A percentile compares a stretch with the other conserved stretches of the same genome.
These are phyloP conservation scores for Pezicula radicicola DNA, from an alignment of 2,329 filamentous ascomycete genomes.

Conservation along the genomic window DNA sequence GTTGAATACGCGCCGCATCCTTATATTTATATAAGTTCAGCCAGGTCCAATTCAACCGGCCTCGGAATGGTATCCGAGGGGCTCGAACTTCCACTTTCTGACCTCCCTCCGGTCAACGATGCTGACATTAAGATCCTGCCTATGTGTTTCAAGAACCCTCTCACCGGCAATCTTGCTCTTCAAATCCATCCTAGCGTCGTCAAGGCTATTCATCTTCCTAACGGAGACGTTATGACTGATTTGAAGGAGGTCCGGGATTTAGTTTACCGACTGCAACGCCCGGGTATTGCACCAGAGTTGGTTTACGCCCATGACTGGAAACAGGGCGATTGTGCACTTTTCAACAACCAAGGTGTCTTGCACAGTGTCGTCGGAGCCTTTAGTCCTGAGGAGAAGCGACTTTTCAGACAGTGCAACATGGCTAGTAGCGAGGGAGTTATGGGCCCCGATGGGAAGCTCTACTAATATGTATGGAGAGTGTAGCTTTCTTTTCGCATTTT, in stretches of 20 bases:
- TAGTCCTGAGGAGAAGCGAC: conserved; percentile 65
- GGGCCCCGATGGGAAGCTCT: conserved; percentile 29
- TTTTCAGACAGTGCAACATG: conserved; percentile 79
- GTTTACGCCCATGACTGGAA: conserved; percentile 78
- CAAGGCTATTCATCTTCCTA: conserved; percentile 62
- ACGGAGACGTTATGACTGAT: conserved; percentile 69
- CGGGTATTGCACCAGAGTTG: conserved; percentile 63
- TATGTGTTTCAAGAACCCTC: conserved; percentile 75
- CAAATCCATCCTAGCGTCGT: conserved; percentile 74
- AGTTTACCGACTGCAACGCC: conserved; percentile 70
- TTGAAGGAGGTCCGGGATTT: conserved; percentile 62
- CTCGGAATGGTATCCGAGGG: conserved; percentile 69
- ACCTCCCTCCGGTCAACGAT: conserved; percentile 63
- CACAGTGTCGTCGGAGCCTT: conserved; percentile 77
- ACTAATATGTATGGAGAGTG: conserved; percentile 11
- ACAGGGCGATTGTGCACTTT: conserved; percentile 72
- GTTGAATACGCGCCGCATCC: conserved; percentile 77
- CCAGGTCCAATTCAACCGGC: conserved; percentile 64
- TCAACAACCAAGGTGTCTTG: conserved; percentile 73
- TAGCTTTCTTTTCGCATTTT: conserved; percentile 1
- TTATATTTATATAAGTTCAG: conserved; percentile 77
- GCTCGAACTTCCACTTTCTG: conserved; percentile 54
- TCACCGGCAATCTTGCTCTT: conserved; percentile 65
- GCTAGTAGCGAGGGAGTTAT: conserved; percentile 52
- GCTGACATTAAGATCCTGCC: conserved; percentile 69